Percentiles rank a stretch among this genome's conserved stretches.
phyloP scores from a whole-genome alignment of 768 basidiomycete species.

The Tricholoma hemisulphureum region DNA sequence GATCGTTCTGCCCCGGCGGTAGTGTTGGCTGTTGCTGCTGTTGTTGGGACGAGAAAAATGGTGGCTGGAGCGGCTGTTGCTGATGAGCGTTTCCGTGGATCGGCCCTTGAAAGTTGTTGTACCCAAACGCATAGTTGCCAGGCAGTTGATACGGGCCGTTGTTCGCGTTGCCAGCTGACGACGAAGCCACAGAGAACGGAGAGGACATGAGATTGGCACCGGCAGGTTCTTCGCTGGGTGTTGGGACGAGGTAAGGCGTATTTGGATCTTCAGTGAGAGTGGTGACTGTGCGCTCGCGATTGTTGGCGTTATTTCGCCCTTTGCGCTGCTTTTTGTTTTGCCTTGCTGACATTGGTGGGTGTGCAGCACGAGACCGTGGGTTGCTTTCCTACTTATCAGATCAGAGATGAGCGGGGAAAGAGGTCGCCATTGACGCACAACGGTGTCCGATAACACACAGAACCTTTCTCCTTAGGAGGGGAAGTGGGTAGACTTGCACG shows the following conservation, averaged over 20 bases:
- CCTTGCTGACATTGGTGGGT: slow-evolving; percentile 50
- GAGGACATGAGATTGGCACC: slow-evolving; percentile 35
- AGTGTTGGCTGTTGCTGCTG: slow-evolving; percentile 25
- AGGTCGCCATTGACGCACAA: slow-evolving; percentile 6
- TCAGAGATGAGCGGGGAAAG: slow-evolving; percentile 18
- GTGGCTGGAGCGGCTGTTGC: slow-evolving; percentile 22
- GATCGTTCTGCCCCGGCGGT: slow-evolving; percentile 60
- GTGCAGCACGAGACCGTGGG: slow-evolving; percentile 10
- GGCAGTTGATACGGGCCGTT: slow-evolving; percentile 33
- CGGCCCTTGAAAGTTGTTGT: slow-evolving; percentile 31
- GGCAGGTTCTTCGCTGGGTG: slow-evolving; percentile 50
- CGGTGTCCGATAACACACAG: neutral
- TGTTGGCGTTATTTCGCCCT: slow-evolving; percentile 49
- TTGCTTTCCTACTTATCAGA: slow-evolving; percentile 20
- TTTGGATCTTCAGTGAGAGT: slow-evolving; percentile 62
- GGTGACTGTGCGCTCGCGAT: slow-evolving; percentile 67
- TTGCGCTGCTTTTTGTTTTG: slow-evolving; percentile 63
- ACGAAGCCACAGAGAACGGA: slow-evolving; percentile 36
- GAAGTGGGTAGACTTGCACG: neutral
- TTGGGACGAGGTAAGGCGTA: slow-evolving; percentile 50
- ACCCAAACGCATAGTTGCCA: slow-evolving; percentile 39
- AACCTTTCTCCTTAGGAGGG: neutral
- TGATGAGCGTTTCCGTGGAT: slow-evolving; percentile 29
- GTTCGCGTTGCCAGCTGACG: slow-evolving; percentile 28
- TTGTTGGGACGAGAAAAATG: slow-evolving; percentile 21